Conservation (phyloP, 2,329 filamentous ascomycete species). For the Fusarium stilboides region DNA sequence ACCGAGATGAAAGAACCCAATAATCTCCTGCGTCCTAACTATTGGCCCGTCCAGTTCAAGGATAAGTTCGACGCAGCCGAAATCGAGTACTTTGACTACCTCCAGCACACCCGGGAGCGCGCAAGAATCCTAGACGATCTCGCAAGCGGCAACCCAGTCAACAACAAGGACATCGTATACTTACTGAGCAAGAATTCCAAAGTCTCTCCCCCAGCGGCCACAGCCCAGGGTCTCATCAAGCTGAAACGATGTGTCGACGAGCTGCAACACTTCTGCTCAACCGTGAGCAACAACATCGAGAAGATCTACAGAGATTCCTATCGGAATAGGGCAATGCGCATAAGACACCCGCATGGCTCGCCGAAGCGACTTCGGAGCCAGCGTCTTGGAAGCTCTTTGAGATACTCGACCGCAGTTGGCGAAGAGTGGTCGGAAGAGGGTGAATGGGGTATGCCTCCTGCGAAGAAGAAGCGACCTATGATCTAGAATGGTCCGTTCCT, state of each 20-base stretch:
- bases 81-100: no score
- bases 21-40: no score
- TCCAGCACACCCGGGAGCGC: no score
- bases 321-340: neutral
- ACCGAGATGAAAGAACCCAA: no score
- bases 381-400: constrained; percentile 45
- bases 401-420: constrained; percentile 30
- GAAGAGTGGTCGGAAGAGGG: constrained; percentile 32
- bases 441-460: constrained; percentile 31
- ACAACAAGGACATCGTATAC: no score
- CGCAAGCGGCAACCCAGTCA: no score
- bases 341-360: neutral
- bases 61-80: no score
- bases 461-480: constrained; percentile 7
- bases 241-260: constrained; percentile 22
- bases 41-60: no score
- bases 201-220: no score
- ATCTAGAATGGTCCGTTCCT: constrained; percentile 9
- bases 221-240: no score
- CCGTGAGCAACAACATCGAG: neutral
- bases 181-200: no score
- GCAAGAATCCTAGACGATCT: no score
- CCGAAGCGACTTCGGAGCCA: constrained; percentile 34
- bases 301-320: neutral
- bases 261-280: constrained; percentile 2